Base-by-base conservation (phyloP, 1,284 basidiomycete genomes). In the Amylostereum chailletii region DNA sequence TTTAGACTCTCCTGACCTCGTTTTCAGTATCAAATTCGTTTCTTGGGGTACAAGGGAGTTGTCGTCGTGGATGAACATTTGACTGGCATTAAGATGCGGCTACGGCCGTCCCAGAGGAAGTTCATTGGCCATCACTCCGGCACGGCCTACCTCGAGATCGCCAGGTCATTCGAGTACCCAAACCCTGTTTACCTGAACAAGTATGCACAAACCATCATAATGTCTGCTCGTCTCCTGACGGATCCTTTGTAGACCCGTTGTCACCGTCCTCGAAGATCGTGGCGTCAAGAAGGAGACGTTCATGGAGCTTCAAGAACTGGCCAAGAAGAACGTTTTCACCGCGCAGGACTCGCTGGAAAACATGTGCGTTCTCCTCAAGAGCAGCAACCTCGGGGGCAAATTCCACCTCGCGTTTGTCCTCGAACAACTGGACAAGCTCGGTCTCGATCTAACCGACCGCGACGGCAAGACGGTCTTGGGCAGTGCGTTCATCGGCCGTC, bases 1-100 rank as follows among this genome's bases (percentile, higher is more conserved):
- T 51, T 26, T 46, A 45, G 43, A 30, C 43, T 37, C 47, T 33
- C 41, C 52, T 29, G 38, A 42, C 29, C 36, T 30, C 36, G 45
- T 19, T n/a, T 45, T 44, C 47, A 82, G 72, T 84, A 79, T 59
- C 84, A 85, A 64, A 83, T 90, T 47, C 75, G 86, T 37, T 83
- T 89, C 57, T 62, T 85, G 30, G 86, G 87, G 6, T 84, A 74
- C 59, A 89, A 88, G 62, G 87, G 86, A 1, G 78, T 90, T 47
- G 80, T 90, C 0, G 73, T 70, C 26, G 71, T 89, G 11, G 84
- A 90, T 57, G 61, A 68, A 34, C 62, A 68, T 38, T 68, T 89
- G 33, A 66, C 71, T 44, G 66, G 71, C 10, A 72, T 80, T 44
- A 67, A 68, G 4, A 81, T 91, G 75, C 69, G 76, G 29, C 56